Evolutionary conservation across 345 rosid genomes (phyloP).

Genomic region (Rhodomyrtus tomentosa): DNA sequence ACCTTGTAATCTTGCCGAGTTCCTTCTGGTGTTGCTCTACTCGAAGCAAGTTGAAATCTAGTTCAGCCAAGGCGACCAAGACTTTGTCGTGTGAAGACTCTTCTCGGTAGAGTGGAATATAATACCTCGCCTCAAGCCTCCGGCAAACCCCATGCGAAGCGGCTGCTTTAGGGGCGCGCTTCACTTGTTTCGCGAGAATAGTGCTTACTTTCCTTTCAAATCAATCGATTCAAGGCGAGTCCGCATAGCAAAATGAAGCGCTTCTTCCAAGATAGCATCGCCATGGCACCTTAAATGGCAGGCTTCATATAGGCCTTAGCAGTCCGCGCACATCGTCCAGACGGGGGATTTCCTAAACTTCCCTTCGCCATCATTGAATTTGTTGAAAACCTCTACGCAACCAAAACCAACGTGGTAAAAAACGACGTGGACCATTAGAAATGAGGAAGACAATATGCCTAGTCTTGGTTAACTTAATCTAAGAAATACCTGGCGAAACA

Average conservation of each 20-base stretch:
- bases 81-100: background rate
- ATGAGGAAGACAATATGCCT: background rate
- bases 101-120: background rate
- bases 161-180: background rate
- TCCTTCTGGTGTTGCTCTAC: slow-evolving; percentile 6
- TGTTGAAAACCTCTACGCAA: background rate
- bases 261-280: slow-evolving; percentile 9
- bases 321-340: background rate
- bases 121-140: slow-evolving; percentile 1
- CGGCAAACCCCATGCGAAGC: background rate
- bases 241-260: background rate
- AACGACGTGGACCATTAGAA: background rate
- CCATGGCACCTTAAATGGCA: background rate
- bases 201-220: background rate
- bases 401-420: background rate
- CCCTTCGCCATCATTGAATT: background rate
- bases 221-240: background rate
- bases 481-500: background rate
- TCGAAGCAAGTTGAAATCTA: slow-evolving; percentile 4
- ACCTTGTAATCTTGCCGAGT: background rate
- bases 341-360: background rate
- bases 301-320: slow-evolving; percentile 1
- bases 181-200: background rate
- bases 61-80: slow-evolving; percentile 1
- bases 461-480: background rate